Conservation (phyloP, 768 basidiomycete species). For the Termitomyces bulborhizus region DNA sequence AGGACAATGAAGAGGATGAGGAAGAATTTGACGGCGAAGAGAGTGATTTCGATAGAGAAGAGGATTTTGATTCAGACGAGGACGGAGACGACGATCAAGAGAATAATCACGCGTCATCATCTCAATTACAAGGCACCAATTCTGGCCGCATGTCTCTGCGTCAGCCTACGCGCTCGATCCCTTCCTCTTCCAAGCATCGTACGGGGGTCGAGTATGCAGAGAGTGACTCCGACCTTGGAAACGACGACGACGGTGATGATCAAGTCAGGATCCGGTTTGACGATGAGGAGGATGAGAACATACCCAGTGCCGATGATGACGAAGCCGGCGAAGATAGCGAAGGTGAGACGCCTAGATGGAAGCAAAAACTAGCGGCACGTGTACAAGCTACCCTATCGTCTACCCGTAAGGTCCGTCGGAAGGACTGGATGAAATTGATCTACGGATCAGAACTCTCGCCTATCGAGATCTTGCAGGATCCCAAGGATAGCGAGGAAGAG, state of each 20-base stretch:
- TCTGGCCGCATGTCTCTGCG: slow-evolving; percentile 49
- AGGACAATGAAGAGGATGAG: slow-evolving; percentile 20
- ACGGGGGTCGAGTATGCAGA: slow-evolving; percentile 63
- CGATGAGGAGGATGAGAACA: slow-evolving; percentile 40
- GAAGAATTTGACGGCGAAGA: slow-evolving; percentile 13
- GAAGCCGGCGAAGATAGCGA: slow-evolving; percentile 33
- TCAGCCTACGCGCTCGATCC: slow-evolving; percentile 34
- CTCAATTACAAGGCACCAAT: slow-evolving; percentile 23
- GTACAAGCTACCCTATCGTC: slow-evolving; percentile 29
- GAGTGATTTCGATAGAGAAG: slow-evolving; percentile 10
- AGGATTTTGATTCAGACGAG: slow-evolving; percentile 13
- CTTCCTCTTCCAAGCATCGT: slow-evolving; percentile 27
- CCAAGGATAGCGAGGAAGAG: slow-evolving; percentile 26
- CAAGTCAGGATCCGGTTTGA: slow-evolving; percentile 23
- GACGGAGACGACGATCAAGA: not conserved
- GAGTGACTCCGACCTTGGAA: slow-evolving; percentile 69
- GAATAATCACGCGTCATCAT: not conserved
- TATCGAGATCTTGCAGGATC: slow-evolving; percentile 52
- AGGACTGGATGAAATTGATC: slow-evolving; percentile 83
- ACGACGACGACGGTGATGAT: slow-evolving; percentile 27
- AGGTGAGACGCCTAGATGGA: slow-evolving; percentile 63
- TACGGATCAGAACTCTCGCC: slow-evolving; percentile 69
- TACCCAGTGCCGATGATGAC: slow-evolving; percentile 42
- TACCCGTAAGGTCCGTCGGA: slow-evolving; percentile 34
- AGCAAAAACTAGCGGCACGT: slow-evolving; percentile 48